A percentile compares a stretch with the other conserved stretches of the same genome.
These are phyloP conservation scores for Arthrobotrys sphaeroides DNA, from an alignment of 2,329 filamentous ascomycete genomes.

Conservation along the genomic window DNA sequence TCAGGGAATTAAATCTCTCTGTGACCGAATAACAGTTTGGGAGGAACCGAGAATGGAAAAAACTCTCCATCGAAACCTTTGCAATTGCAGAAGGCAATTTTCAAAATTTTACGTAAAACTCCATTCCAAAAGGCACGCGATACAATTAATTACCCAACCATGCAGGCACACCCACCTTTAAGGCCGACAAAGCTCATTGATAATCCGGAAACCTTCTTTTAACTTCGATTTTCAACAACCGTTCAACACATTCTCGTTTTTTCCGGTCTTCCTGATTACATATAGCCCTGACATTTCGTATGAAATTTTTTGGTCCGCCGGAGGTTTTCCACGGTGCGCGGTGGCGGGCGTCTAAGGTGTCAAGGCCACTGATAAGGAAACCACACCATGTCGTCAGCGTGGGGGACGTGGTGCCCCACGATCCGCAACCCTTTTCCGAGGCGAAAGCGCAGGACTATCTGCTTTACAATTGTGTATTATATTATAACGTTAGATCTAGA, in stretches of 20 bases:
- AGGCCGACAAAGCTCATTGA: not conserved
- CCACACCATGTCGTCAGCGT: constrained; percentile 25
- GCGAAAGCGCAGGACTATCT: not conserved
- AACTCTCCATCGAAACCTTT: too few species aligned
- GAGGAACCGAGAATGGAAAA: too few species aligned
- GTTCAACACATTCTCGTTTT: constrained; percentile 24
- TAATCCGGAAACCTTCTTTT: constrained; percentile 40
- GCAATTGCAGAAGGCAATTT: not conserved
- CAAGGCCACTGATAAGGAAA: constrained; percentile 27
- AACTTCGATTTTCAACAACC: not conserved
- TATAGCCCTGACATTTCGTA: too few species aligned
- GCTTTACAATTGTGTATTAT: not conserved
- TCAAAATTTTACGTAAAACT: constrained; percentile 25
- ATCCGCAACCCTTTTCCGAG: constrained; percentile 44
- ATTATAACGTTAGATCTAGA: not conserved
- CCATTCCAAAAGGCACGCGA: not conserved
- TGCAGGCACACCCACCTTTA: not conserved
- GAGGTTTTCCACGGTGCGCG: not conserved
- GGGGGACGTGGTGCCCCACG: constrained; percentile 6
- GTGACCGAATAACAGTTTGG: too few species aligned
- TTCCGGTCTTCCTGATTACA: not conserved
- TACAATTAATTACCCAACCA: not conserved
- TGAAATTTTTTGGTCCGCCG: too few species aligned
- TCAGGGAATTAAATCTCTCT: not conserved
- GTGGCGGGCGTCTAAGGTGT: not conserved